Evolutionary conservation across 345 rosid species (phyloP), one percentile per base, ranked within the genome.

Genomic region (Erodium maritimum): DNA sequence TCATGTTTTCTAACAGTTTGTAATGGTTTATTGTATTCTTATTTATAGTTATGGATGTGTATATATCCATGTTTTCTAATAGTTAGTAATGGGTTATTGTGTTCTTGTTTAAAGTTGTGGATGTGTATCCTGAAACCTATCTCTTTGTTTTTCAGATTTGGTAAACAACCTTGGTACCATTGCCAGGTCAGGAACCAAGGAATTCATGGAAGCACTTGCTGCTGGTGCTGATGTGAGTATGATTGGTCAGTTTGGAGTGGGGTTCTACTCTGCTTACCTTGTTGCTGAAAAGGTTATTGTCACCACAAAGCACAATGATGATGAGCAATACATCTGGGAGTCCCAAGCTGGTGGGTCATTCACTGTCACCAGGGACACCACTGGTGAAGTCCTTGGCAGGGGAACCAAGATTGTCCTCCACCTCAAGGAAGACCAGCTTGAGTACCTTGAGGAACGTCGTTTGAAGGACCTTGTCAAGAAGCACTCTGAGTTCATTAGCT

Each of bases 311-410:
- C 91, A 84, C 76, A 84, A 87, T 17, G 95, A 87, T 69, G 91
- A 87, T 42, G 95, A 87, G 69, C 94, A 88, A 68, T 88, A 86
- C 17, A 72, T 88, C 16, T 88, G 96, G 96, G 96, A 88, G 72
- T 88, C 96, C 13, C 96, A 88, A 57, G 96, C 96, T 24, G 96
- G 96, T 33, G 96, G 96, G 0, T 88, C 96, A 6, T 88, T 89
- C 80, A 83, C 96, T 0, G 82, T 89, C 1, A 84, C 95, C 1
- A 74, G 91, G 65, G 96, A 89, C 11, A 71, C 79, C 19, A 37
- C 86, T 46, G 93, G 93, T 1, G 96, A 89, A 65, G 24, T 19
- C 19, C 85, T 86, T 55, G 96, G 96, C 10, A 80, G 94, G 20
- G 96, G 96, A 18, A 86, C 95, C 0, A 89, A 86, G 80, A 89